Conservation (phyloP, 768 basidiomycete species). For the Boletus reticulatus region DNA sequence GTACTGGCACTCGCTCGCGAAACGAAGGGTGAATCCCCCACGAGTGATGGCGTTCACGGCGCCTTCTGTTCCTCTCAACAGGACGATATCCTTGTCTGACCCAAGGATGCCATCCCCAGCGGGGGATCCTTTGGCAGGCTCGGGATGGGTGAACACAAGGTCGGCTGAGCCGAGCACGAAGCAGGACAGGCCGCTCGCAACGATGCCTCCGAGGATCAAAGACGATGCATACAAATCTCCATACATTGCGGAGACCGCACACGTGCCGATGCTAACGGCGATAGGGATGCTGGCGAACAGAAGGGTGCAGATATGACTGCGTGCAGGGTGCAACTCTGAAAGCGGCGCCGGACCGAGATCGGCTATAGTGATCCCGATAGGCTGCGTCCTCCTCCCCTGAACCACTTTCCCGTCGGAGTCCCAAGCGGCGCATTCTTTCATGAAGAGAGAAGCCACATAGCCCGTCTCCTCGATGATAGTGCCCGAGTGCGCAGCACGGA, state of each 20-base stretch:
- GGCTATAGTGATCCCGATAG: slow-evolving; percentile 6
- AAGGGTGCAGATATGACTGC: not conserved
- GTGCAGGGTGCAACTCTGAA: slow-evolving; percentile 3
- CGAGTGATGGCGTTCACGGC: slow-evolving; percentile 30
- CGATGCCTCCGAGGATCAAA: slow-evolving; percentile 30
- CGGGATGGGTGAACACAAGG: slow-evolving; percentile 20
- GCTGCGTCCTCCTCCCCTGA: slow-evolving; percentile 7
- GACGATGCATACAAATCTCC: slow-evolving; percentile 26
- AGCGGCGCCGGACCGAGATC: slow-evolving; percentile 9
- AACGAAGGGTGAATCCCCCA: slow-evolving; percentile 25
- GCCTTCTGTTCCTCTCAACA: slow-evolving; percentile 28
- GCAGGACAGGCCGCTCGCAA: slow-evolving; percentile 30
- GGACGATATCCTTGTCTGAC: slow-evolving; percentile 17
- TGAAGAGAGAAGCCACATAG: slow-evolving; percentile 55
- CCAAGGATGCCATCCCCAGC: slow-evolving; percentile 30
- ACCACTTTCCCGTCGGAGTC: slow-evolving; percentile 8
- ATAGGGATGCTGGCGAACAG: slow-evolving; percentile 22
- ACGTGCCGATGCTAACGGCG: slow-evolving; percentile 17
- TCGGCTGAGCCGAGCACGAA: slow-evolving; percentile 23
- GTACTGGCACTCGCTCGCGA: slow-evolving; percentile 11
- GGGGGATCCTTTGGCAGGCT: slow-evolving; percentile 24
- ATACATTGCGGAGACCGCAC: slow-evolving; percentile 15
- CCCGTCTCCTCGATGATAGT: slow-evolving; percentile 45
- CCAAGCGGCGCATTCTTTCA: slow-evolving; percentile 15
- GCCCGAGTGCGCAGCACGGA: slow-evolving; percentile 66